Evolutionary conservation across 1,284 basidiomycete species (phyloP), one percentile per base, ranked within the genome.

Genomic region (Moniliella sp.): DNA sequence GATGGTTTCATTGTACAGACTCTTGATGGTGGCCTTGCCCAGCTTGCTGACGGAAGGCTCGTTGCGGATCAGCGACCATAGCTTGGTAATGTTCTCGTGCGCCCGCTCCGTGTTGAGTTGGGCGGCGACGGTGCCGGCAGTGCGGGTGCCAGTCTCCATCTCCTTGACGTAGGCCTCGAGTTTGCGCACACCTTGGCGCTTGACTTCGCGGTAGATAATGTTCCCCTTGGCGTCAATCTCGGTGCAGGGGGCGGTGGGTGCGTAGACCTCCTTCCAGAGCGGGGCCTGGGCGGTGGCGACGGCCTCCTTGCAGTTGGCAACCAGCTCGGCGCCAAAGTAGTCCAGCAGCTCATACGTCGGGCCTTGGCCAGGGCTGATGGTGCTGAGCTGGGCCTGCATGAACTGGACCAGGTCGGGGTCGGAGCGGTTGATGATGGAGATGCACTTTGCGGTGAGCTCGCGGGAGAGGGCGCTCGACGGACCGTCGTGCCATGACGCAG

Each of bases 81-180:
- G 72, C 61, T 88, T 93, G 42, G 83, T 68, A 33, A 94, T 82
- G 49, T 91, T 83, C 37, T 83, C 79, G 55, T 93, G 83, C 28
- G 91, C 83, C 65, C 93, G 93, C 65, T 91, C 79, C 43, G 93
- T 39, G 36, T 54, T 48, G 40, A 54, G 40, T 36, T 54, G 60
- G 25, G 17, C 18, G 37, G 30, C 44, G 33, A 45, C 32, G 15
- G 40, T 34, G 32, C 46, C 46, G 31, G 42, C 34, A 26, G 43
- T 36, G 75, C 60, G 75, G 57, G 84, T 83, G 12, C 83, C 82
- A 39, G 77, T 81, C 2, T 88, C 83, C 91, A 97, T 97, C 65
- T 97, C 86, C 60, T 86, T 78, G 46, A 93, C 86, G 54, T 97
- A 97, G 3, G 82, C 81, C 65, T 97, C 88, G 32, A 97, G 71